Conservation (phyloP, 202 grass and related monocot species). For the Zoysia matrella region DNA sequence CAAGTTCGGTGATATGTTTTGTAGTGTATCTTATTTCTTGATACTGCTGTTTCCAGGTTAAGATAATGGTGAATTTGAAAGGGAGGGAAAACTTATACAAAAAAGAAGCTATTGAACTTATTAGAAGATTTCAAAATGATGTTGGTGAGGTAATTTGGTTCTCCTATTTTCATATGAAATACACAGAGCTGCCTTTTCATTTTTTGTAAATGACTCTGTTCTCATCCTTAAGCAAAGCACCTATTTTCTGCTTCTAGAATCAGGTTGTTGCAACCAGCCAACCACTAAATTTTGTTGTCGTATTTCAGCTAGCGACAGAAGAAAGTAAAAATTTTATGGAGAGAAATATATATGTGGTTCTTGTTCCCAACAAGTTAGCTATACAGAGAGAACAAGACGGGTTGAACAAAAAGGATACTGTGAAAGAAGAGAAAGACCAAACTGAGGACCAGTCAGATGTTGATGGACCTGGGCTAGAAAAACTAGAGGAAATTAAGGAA, state of each 20-base stretch:
- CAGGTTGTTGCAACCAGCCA: not conserved
- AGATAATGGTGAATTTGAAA: slow-evolving; percentile 33
- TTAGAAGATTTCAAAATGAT: slow-evolving; percentile 86
- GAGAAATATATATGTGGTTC: too few species aligned
- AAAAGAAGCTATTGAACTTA: slow-evolving; percentile 82
- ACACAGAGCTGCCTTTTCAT: not conserved
- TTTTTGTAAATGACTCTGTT: slow-evolving; percentile 12
- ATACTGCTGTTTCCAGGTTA: slow-evolving; percentile 64
- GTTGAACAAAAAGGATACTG: slow-evolving; percentile 65
- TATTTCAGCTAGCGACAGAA: slow-evolving; percentile 81
- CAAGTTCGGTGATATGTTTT: not conserved
- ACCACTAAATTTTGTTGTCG: slow-evolving; percentile 5
- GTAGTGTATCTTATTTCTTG: slow-evolving; percentile 33
- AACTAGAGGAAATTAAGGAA: slow-evolving; percentile 66
- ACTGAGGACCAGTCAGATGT: slow-evolving; percentile 31
- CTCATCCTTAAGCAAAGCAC: not conserved
- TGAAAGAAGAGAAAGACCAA: slow-evolving; percentile 38
- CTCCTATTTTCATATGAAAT: not conserved
- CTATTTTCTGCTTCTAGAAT: not conserved
- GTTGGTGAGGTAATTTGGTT: slow-evolving; percentile 74
- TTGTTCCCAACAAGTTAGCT: slow-evolving; percentile 50
- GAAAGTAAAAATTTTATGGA: slow-evolving; percentile 69
- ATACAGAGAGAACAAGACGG: slow-evolving; percentile 83
- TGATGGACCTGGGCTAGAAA: slow-evolving; percentile 24
- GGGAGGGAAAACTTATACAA: slow-evolving; percentile 49